Evolutionary conservation across 768 basidiomycete species (phyloP), one percentile per base, ranked within the genome.

Genomic region (Macrolepiota fuliginosa): DNA sequence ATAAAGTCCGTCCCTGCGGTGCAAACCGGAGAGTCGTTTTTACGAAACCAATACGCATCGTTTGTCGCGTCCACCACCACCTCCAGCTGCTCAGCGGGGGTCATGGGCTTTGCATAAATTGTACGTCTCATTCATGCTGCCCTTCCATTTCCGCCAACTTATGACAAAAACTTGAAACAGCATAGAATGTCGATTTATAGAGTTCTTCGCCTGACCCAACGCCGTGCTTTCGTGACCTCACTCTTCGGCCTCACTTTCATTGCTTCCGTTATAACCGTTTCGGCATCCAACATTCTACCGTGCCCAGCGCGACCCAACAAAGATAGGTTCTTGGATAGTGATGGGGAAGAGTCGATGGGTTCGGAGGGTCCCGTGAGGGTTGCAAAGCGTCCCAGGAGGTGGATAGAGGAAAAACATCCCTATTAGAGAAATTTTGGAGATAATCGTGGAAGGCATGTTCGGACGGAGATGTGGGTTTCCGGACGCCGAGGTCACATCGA

Each of bases 221-320:
- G 85, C 55, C 90, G 91, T 71, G 83, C 83, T 66, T 81, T 92
- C 76, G 79, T 92, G 64, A 86, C 92, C 7, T 83, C 88, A 36
- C 85, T 94, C 65, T 94, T 94, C 71, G 87, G 84, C 68, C 74
- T 91, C 67, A 94, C 92, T 2, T 92, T 91, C 73, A 74, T 91
- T 71, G 90, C 89, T 25, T 83, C 90, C 17, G 81, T 94, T 62
- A 64, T 91, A 63, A 93, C 92, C 56, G 92, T 94, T 17, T 88
- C 89, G 12, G 90, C 89, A 24, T 92, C 91, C 22, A 85, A 83
- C 69, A 77, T 92, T 42, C 76, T 94, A 35, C 91, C 92, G 56
- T 94, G 92, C 67, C 92, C 92, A 7, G 90, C 85, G n/a, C 83
- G 85, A 56, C 75, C 79, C 46, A 76, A 82, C 62, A 81, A 83